Base-by-base conservation (phyloP, 306 rosid species). In the Oxytropis ochrocephala region DNA sequence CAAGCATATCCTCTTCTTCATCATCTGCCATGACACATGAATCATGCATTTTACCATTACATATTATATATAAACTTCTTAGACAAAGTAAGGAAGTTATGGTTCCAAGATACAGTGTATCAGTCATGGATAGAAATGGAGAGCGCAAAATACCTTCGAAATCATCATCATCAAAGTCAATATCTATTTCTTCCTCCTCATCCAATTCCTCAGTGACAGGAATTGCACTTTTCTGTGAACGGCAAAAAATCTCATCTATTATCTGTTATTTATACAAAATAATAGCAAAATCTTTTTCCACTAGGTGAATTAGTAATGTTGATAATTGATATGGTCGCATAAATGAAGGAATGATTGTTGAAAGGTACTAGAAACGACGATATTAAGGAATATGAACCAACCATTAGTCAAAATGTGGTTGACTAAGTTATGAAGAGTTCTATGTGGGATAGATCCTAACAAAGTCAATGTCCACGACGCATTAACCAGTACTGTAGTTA, bases 1-100 rank as follows among this genome's bases (percentile, higher is more conserved):
- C 96, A 44, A 95, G 96, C 99, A 95, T 95, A 81, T 95, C 97
- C 5, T 95, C 97, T 2, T 93, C 98, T 84, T 95, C 99, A 17
- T 94, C 99, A 79, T 76, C 99, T 89, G 88, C 79, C 72, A 75
- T 14, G 73, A 69, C 43, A 69, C 44, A 75, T 18, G 39, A 39
- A 66, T 78, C 47, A 55, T 16, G 27, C 44, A 42, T 54, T 43
- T 18, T 51, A 36, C 75, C 58, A 71, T 42, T 64, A 30, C 36
- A 10, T 10, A n/a, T 24, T 24, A 24, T 4, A 24, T 24, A 46
- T 63, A 53, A 64, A 53, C 17, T 72, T 58, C 41, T 12, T 30
- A 30, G 19, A 41, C 10, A 73, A 51, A 53, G 58, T 57, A 44
- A 11, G 4, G 19, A 54, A 59, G 55, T 21, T 43, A 52, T 11